Evolutionary conservation across 768 basidiomycete genomes (phyloP).

Genomic region (Rhodocollybia butyracea): DNA sequence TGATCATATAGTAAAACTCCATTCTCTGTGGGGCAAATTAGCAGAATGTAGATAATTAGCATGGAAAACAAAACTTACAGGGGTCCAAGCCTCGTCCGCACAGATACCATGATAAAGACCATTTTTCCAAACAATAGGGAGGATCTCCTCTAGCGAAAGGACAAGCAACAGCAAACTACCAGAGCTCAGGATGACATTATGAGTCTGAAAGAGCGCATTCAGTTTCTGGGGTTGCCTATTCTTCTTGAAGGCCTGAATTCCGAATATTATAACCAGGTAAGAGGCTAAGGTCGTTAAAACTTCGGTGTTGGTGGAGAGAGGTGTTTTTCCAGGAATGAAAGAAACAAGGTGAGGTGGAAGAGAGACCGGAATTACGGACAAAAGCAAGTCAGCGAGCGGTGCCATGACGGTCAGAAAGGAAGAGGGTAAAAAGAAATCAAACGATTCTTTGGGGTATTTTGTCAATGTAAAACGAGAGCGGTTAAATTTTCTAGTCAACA

Average conservation of each 20-base stretch:
- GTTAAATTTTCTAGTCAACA: no score
- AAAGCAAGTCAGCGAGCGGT: conserved; percentile 70
- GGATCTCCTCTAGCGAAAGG: conserved; percentile 90
- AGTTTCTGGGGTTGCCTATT: conserved; percentile 69
- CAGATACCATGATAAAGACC: conserved; percentile 81
- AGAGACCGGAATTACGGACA: conserved; percentile 52
- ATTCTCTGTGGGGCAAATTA: conserved; percentile 52
- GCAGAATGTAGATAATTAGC: conserved; percentile 7
- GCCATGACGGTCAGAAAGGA: conserved; percentile 47
- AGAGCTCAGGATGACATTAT: conserved; percentile 84
- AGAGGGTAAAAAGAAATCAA: conserved; percentile 17
- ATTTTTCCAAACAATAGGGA: conserved; percentile 71
- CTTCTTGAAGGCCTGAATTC: conserved; percentile 82
- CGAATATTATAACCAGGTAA: conserved; percentile 90
- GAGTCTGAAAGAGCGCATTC: conserved; percentile 79
- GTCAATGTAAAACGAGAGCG: background rate
- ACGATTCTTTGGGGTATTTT: background rate
- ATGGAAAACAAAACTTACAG: conserved; percentile 49
- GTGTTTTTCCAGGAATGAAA: conserved; percentile 75
- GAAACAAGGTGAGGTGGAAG: conserved; percentile 55
- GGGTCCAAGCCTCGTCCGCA: conserved; percentile 74
- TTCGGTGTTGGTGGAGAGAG: conserved; percentile 75
- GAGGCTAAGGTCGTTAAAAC: conserved; percentile 68
- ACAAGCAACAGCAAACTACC: conserved; percentile 83
- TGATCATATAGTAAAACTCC: conserved; percentile 97